A percentile compares a stretch with the other conserved stretches of the same genome.
phyloP scores from a whole-genome alignment of 1,284 basidiomycete genomes.

The Sanghuangporus weigelae region DNA sequence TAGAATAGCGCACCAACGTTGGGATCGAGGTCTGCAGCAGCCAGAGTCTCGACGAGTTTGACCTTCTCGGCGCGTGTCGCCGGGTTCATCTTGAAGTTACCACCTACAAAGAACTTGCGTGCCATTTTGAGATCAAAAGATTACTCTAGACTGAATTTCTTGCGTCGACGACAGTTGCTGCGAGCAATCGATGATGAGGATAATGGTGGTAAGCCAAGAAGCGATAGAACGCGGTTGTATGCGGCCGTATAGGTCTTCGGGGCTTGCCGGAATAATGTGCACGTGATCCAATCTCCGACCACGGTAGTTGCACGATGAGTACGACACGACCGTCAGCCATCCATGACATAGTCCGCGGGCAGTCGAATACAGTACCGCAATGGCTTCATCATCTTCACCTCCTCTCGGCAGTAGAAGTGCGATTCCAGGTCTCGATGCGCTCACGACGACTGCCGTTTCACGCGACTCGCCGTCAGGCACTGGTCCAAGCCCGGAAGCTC shows the following conservation, averaged over 20 bases:
- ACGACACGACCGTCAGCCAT: too few relatives aligned
- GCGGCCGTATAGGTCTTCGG: constrained; percentile 4
- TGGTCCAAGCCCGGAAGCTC: constrained; percentile 36
- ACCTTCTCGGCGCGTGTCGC: constrained; percentile 58
- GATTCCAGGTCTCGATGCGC: background rate
- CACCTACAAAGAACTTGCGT: constrained; percentile 86
- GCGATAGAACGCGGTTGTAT: background rate
- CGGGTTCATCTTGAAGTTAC: constrained; percentile 97
- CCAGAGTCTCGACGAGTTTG: constrained; percentile 63
- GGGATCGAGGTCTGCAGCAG: constrained; percentile 72
- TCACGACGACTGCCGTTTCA: background rate
- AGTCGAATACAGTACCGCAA: background rate
- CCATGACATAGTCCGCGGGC: too few relatives aligned
- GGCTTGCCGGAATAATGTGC: background rate
- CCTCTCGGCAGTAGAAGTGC: background rate
- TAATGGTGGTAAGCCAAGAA: background rate
- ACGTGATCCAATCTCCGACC: background rate
- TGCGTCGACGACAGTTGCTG: background rate
- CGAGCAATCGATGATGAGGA: background rate
- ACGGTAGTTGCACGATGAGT: background rate
- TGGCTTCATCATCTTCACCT: background rate
- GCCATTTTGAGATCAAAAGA: constrained; percentile 21
- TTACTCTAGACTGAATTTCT: background rate
- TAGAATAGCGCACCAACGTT: constrained; percentile 51
- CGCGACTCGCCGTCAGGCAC: background rate